Base-by-base conservation (phyloP, 1,139 yeast species). In the Yamadazyma diospyri region DNA sequence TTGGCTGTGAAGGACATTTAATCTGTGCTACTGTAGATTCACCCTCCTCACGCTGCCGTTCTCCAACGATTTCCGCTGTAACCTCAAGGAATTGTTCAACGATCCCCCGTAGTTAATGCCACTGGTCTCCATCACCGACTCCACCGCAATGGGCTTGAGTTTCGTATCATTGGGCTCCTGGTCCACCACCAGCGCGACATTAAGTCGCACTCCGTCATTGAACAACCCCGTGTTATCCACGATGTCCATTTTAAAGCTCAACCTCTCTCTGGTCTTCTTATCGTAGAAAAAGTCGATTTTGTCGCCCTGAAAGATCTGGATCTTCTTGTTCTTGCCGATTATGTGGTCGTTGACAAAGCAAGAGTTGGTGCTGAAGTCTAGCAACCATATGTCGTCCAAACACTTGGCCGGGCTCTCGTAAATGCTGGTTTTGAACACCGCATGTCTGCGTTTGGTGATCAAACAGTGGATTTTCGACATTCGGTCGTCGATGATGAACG, bases 381-480 rank as follows among this genome's bases (percentile, higher is more conserved):
- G 58, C 13, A 88, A 60, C 95, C 95, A 87, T n/a, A 85, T 64
- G 48, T 80, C 88, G 37, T 80, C 86, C 3, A 75, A 58, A 38
- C 81, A 77, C 38, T 75, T 72, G 0, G 85, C 86, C 0, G 86
- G 85, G 11, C 82, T 75, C 46, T 78, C 84, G 46, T 63, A 74
- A 7, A 78, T 69, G 25, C 81, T 72, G 6, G 57, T 47, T 25
- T 61, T 62, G 3, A 68, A 64, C 7, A 72, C 69, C 0, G 81
- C 78, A 47, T 79, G 85, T 35, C 83, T 62, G 39, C 73, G 69
- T 46, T 80, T 76, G 34, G 69, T 52, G 11, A 92, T 61, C 24
- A 80, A 64, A 52, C 97, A 88, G 53, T 92, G 97, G 3, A 81
- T 69, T 42, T 87, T 84, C 2, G 97, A 88, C 47, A 89, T 72